Percentiles rank a stretch among this genome's conserved stretches.
Conservation (phyloP, 2,329 filamentous ascomycete species). For the Ophiostoma pallidulum region DNA sequence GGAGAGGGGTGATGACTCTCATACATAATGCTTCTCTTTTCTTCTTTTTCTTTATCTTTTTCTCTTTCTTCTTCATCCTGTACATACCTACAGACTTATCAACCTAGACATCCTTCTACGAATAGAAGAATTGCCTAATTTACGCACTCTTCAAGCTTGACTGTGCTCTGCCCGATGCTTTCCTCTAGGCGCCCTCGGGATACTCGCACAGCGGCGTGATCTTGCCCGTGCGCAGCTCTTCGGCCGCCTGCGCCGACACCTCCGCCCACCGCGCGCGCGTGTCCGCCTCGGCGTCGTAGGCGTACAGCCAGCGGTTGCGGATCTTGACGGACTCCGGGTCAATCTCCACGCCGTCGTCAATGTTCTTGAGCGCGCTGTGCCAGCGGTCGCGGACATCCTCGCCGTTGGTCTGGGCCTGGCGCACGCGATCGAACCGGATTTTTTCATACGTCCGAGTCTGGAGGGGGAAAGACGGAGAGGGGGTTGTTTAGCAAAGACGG, state of each 20-base stretch:
- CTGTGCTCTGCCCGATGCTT: no score
- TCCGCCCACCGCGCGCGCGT: conserved; percentile 32
- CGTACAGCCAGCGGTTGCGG: conserved; percentile 37
- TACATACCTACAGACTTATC: no score
- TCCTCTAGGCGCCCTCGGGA: no score
- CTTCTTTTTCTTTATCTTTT: no score
- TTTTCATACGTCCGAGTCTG: conserved; percentile 36
- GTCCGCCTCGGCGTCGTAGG: conserved; percentile 37
- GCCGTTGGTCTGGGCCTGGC: conserved; percentile 34
- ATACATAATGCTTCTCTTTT: no score
- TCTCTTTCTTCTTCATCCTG: no score
- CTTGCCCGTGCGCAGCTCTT: conserved; percentile 27
- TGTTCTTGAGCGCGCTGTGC: conserved; percentile 33
- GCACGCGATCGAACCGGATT: conserved; percentile 30
- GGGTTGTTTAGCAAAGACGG: no score
- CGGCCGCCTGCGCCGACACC: conserved; percentile 27
- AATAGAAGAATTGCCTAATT: no score
- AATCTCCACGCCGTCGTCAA: conserved; percentile 32
- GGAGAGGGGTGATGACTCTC: no score
- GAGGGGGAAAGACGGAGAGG: no score
- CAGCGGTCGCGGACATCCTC: conserved; percentile 34
- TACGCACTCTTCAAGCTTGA: no score
- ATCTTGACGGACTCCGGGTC: conserved; percentile 38
- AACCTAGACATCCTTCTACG: no score
- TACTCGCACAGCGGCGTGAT: conserved; percentile 29